Percentiles rank a stretch among this genome's conserved stretches.
Evolutionary conservation across 2,329 filamentous ascomycete genomes (phyloP).

Genomic region (Monilinia laxa): DNA sequence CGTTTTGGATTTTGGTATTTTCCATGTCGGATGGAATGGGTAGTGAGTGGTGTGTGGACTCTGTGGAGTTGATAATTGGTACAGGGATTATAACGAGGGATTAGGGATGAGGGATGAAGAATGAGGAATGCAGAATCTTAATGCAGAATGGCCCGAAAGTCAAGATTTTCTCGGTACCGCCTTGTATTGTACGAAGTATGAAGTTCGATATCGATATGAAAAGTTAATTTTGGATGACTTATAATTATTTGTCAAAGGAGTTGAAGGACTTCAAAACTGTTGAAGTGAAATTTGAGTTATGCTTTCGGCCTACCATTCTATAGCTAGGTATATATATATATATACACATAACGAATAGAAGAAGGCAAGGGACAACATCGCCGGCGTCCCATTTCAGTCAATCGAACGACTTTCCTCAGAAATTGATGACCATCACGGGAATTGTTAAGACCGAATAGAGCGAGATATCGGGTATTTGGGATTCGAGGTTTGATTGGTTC

Average conservation of each 20-base stretch:
- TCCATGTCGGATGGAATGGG: conserved; percentile 1
- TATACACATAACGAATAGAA: not conserved
- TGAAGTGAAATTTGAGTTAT: not conserved
- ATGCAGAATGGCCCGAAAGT: too few species aligned
- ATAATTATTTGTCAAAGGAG: not conserved
- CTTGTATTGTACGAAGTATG: not conserved
- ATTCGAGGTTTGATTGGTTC: not conserved
- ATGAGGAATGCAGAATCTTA: too few species aligned
- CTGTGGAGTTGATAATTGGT: too few species aligned
- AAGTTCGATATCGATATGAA: not conserved
- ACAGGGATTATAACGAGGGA: too few species aligned
- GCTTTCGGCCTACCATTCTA: not conserved
- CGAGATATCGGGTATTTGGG: not conserved
- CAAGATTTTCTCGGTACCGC: too few species aligned
- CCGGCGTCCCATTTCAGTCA: not conserved
- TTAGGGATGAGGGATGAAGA: too few species aligned
- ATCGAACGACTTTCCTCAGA: not conserved
- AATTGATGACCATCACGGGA: not conserved
- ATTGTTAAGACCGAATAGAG: conserved; percentile 6
- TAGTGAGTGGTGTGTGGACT: not conserved
- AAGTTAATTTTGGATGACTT: not conserved
- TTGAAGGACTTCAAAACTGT: not conserved
- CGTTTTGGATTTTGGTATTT: not conserved
- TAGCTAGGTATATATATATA: too few species aligned
- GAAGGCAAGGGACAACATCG: not conserved